Evolutionary conservation across 179 eudicot species (phyloP).

Genomic region (Camellia oleifera): DNA sequence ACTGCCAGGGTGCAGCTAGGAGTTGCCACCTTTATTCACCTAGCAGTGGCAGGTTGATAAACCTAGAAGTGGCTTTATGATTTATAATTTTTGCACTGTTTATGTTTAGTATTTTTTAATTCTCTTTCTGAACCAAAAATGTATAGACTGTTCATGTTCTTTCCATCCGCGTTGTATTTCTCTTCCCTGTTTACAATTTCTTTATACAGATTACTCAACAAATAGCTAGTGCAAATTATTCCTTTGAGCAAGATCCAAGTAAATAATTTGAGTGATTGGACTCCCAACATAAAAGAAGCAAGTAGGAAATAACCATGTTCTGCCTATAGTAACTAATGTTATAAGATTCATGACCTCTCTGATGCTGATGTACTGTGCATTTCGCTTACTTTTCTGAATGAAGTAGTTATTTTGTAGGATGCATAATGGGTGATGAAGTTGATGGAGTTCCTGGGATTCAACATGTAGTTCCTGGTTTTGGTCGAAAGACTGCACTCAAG

Average conservation of each 20-base stretch:
- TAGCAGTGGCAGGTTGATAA: background rate
- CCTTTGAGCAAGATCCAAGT: background rate
- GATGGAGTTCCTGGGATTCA: constrained; percentile 98
- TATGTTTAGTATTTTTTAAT: background rate
- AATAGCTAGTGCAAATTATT: background rate
- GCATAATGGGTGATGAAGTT: constrained; percentile 86
- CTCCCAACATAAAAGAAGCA: background rate
- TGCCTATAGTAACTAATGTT: background rate
- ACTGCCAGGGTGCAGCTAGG: background rate
- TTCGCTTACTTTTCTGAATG: background rate
- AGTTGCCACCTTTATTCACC: no score
- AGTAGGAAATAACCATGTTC: constrained; percentile 7
- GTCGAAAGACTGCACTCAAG: constrained; percentile 83
- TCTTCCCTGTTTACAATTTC: background rate
- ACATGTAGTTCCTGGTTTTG: constrained; percentile 79
- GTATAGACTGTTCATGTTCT: background rate
- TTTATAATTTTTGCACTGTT: background rate
- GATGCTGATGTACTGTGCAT: background rate
- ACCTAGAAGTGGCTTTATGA: background rate
- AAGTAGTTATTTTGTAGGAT: constrained; percentile 43
- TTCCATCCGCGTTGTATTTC: background rate
- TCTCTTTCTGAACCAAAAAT: background rate
- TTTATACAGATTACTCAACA: background rate
- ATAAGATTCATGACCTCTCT: background rate
- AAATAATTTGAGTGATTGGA: background rate